These are phyloP conservation scores for Hansfordia pulvinata DNA, from an alignment of 2,329 filamentous ascomycete genomes.

Conservation along the genomic window DNA sequence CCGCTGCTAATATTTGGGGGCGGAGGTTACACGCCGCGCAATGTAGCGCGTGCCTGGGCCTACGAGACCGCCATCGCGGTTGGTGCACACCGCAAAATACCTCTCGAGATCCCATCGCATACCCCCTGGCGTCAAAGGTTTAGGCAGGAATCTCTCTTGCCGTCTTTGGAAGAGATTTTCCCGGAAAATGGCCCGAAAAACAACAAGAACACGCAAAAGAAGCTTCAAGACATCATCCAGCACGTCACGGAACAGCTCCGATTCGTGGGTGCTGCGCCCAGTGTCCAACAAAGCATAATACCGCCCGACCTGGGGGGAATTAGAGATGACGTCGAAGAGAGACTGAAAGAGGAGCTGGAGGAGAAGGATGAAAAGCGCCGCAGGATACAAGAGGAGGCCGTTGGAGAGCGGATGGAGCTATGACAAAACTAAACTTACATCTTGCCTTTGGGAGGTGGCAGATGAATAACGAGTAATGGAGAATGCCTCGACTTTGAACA, in stretches of 20 bases:
- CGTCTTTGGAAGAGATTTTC: constrained; percentile 61
- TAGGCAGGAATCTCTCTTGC: constrained; percentile 75
- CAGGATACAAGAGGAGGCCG: constrained; percentile 39
- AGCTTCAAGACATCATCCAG: constrained; percentile 61
- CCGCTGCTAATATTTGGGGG: constrained; percentile 87
- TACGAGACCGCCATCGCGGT: constrained; percentile 91
- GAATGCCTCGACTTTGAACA: too few species aligned
- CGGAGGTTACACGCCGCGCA: constrained; percentile 90
- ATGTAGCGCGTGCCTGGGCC: constrained; percentile 92
- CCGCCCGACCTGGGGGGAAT: constrained; percentile 61
- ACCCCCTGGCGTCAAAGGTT: constrained; percentile 84
- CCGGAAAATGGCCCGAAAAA: constrained; percentile 54
- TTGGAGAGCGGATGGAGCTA: constrained; percentile 44
- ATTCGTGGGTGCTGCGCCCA: constrained; percentile 74
- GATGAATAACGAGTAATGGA: too few species aligned
- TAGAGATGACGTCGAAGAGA: constrained; percentile 54
- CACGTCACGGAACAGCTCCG: constrained; percentile 75
- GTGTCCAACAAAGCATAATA: constrained; percentile 71
- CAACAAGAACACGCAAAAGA: constrained; percentile 69
- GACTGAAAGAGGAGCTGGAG: constrained; percentile 50
- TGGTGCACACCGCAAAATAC: constrained; percentile 55
- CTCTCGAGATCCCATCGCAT: constrained; percentile 60
- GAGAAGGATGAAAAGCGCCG: constrained; percentile 41
- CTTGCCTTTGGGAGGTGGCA: too few species aligned
- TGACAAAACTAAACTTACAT: too few species aligned